Percentiles rank a stretch among this genome's conserved stretches.
Conservation (phyloP, 2,329 filamentous ascomycete species). For the Diaporthe sp. region DNA sequence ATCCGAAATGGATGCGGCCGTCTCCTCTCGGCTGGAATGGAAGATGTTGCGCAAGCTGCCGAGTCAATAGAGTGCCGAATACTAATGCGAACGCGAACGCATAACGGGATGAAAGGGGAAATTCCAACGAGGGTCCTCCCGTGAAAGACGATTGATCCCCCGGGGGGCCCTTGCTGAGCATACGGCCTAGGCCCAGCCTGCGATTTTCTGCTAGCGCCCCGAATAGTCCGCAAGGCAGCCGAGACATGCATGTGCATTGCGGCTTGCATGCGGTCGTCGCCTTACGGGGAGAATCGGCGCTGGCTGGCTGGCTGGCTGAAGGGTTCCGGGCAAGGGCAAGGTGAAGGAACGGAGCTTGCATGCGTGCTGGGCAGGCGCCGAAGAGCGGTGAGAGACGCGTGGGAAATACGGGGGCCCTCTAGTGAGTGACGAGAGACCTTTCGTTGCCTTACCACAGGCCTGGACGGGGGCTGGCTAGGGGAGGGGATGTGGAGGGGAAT, state of each 20-base stretch:
- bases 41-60: background rate
- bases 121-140: background rate
- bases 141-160: background rate
- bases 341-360: slow-evolving; percentile 27
- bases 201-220: slow-evolving; percentile 10
- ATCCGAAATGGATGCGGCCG: background rate
- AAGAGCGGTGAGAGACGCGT: slow-evolving; percentile 31
- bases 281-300: slow-evolving; percentile 18
- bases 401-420: background rate
- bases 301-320: slow-evolving; percentile 23
- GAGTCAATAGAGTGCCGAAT: background rate
- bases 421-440: background rate
- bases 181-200: slow-evolving; percentile 1
- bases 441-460: background rate
- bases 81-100: slow-evolving; percentile 6
- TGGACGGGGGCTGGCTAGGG: background rate
- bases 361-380: slow-evolving; percentile 25
- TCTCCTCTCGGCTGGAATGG: background rate
- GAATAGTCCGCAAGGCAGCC: slow-evolving; percentile 27
- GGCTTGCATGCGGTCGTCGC: slow-evolving; percentile 31
- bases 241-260: slow-evolving; percentile 35
- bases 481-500: background rate
- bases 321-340: slow-evolving; percentile 14
- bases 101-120: background rate
- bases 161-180: background rate